These are phyloP conservation scores for Apiospora malaysiana DNA, from an alignment of 2,329 filamentous ascomycete genomes.

Conservation along the genomic window DNA sequence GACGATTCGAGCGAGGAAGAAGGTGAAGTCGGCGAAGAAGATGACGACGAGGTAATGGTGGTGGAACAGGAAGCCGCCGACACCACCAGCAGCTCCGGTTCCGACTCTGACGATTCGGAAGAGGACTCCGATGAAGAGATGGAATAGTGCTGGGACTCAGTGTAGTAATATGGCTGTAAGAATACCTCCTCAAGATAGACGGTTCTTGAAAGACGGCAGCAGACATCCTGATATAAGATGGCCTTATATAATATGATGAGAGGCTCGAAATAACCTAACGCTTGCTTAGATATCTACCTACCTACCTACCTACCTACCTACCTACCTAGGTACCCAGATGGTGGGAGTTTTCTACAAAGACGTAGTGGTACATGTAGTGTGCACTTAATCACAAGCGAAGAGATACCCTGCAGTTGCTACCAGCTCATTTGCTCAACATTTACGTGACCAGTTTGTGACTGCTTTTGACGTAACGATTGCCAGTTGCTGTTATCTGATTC, in stretches of 20 bases:
- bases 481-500: too few relatives aligned
- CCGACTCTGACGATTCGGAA: slow-evolving; percentile 27
- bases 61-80: slow-evolving; percentile 35
- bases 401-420: not conserved
- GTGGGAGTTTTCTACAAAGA: not conserved
- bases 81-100: slow-evolving; percentile 50
- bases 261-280: not conserved
- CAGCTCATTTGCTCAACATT: not conserved
- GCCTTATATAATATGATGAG: not conserved
- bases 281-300: not conserved
- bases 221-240: not conserved
- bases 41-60: slow-evolving; percentile 13
- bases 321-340: not conserved
- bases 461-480: too few relatives aligned
- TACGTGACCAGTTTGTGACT: too few relatives aligned
- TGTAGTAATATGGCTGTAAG: not conserved
- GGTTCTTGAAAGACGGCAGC: not conserved
- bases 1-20: slow-evolving; percentile 31
- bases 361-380: not conserved
- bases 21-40: slow-evolving; percentile 28
- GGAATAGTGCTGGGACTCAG: not conserved
- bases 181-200: not conserved
- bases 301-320: not conserved
- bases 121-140: slow-evolving; percentile 28
- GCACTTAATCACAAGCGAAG: not conserved